These are phyloP conservation scores for Pugionium cornutum DNA, from an alignment of 345 rosid species.

Conservation along the genomic window DNA sequence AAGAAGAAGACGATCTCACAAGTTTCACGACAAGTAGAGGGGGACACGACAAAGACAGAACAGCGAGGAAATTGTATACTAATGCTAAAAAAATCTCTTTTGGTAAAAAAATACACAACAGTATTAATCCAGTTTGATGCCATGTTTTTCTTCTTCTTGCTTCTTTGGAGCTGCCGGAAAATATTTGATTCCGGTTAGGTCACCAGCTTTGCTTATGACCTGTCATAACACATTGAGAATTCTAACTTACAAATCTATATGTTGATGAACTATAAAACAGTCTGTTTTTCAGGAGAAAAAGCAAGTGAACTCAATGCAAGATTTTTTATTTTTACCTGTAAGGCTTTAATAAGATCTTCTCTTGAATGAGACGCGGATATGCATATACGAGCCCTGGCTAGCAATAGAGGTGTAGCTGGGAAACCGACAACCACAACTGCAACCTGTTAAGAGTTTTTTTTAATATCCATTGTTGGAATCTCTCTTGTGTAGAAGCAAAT, in stretches of 20 bases:
- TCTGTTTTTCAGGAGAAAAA: background rate
- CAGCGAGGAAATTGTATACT: constrained; percentile 22
- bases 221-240: constrained; percentile 30
- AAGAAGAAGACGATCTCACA: constrained; percentile 3
- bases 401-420: constrained; percentile 69
- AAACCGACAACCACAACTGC: constrained; percentile 67
- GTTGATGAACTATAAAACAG: background rate
- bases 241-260: background rate
- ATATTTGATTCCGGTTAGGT: constrained; percentile 77
- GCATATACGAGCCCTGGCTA: constrained; percentile 88
- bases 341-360: constrained; percentile 70
- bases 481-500: background rate
- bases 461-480: background rate
- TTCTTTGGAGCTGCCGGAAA: constrained; percentile 74
- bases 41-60: background rate
- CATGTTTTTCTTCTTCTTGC: constrained; percentile 42
- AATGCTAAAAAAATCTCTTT: constrained; percentile 16
- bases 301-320: background rate
- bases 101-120: constrained; percentile 22
- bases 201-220: constrained; percentile 81
- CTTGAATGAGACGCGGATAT: constrained; percentile 74
- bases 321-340: constrained; percentile 49
- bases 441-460: constrained; percentile 36
- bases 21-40: constrained; percentile 16
- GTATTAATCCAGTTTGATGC: constrained; percentile 42